Percentiles rank a stretch among this genome's conserved stretches.
Conservation (phyloP, 2,329 filamentous ascomycete genomes). For the Ophiosphaerella narmari region DNA sequence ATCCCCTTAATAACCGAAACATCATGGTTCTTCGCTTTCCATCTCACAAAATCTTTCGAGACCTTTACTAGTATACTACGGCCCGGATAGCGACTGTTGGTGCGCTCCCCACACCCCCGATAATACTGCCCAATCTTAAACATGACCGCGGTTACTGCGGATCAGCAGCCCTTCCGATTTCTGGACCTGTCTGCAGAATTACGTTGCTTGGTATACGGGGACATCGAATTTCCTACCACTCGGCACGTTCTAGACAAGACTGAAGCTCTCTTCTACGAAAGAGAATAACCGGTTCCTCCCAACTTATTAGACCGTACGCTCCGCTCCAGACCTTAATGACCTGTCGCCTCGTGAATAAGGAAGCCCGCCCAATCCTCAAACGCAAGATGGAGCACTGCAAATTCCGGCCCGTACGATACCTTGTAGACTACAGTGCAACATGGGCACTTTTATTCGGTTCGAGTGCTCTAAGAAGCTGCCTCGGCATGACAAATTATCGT, state of each 20-base stretch:
- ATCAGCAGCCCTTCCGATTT: slow-evolving; percentile 11
- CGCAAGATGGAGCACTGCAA: slow-evolving; percentile 11
- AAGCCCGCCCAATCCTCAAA: slow-evolving; percentile 11
- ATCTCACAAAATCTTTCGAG: too few relatives aligned
- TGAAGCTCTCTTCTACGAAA: slow-evolving; percentile 1
- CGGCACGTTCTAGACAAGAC: slow-evolving; percentile 11
- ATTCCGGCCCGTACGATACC: slow-evolving; percentile 11
- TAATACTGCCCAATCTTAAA: too few relatives aligned
- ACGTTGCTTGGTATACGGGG: slow-evolving; percentile 12
- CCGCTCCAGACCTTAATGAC: slow-evolving; percentile 7
- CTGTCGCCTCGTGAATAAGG: slow-evolving; percentile 9
- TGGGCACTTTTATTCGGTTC: slow-evolving; percentile 6
- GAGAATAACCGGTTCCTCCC: slow-evolving; percentile 9
- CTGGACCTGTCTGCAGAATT: slow-evolving; percentile 13
- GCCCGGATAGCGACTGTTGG: too few relatives aligned
- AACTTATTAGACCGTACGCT: slow-evolving; percentile 9
- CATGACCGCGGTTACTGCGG: too few relatives aligned
- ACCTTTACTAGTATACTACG: too few relatives aligned
- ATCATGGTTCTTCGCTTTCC: too few relatives aligned
- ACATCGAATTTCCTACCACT: slow-evolving; percentile 8
- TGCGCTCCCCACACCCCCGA: too few relatives aligned
- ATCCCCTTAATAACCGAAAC: too few relatives aligned
- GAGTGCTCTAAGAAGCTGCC: slow-evolving; percentile 5
- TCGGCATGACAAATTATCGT: slow-evolving; percentile 1
- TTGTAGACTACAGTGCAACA: slow-evolving; percentile 16